Base-by-base conservation (phyloP, 768 basidiomycete genomes). In the Leucosporidium scottii region DNA sequence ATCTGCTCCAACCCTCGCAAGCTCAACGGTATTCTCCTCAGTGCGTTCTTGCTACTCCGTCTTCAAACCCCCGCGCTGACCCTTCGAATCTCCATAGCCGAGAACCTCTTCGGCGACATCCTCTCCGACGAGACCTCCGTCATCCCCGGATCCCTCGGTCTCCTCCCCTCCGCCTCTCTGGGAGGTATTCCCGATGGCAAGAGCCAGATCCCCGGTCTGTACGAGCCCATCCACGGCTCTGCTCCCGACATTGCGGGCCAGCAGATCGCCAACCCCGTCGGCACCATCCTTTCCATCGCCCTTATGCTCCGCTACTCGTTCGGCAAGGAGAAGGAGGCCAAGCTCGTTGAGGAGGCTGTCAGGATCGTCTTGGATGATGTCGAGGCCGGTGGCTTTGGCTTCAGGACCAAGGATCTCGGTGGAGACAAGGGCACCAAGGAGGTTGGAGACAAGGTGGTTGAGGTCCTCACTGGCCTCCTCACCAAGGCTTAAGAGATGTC, bases 41-140 rank as follows among this genome's bases (percentile, higher is more conserved):
- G 96, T 97, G 76, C 6, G 50, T 44, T 15, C 76, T 39, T 15
- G 25, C 34, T 20, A 50, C 28, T 56, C 49, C 21, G 62, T 59
- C 53, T 68, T 31, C 73, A 28, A 4, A 31, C 50, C 20, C 68
- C 51, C 62, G 44, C 31, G 51, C 61, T 20, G 56, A 58, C 34
- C 31, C 15, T 20, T 36, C 34, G 27, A 13, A 25, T 25, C 39
- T 25, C 39, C 27, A 39, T 68, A 76, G 75, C 75, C 58, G 75
- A 76, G 68, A 76, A 76, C 69, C 65, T 76, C 27, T 76, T 76
- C 39, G 75, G 75, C 50, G 75, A 76, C 70, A 76, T 76, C 59
- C 84, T 99, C 49, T 98, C 94, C 12, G 96, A 98, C 78, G 92
- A 99, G 78, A 85, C 87, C 18, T 97, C 93, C 73, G 91, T 98